Evolutionary conservation across 1,284 basidiomycete genomes (phyloP).

Genomic region (Athelia psychrophila): DNA sequence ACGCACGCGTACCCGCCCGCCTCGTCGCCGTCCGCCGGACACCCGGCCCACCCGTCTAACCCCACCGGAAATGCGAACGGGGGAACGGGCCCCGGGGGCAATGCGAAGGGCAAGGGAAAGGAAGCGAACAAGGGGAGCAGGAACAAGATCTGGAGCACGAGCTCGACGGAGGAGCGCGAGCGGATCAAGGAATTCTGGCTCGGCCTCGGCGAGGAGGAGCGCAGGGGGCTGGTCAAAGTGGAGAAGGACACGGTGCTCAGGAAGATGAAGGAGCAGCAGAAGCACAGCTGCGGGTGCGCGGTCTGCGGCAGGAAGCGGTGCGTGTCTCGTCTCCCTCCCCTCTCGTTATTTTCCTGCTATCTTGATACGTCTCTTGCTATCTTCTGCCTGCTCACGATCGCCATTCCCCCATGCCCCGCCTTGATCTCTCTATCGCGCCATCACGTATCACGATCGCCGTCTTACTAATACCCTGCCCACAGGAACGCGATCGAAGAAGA

Average conservation of each 20-base stretch:
- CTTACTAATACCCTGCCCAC: conserved; percentile 19
- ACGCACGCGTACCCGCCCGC: conserved; percentile 28
- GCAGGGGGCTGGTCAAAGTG: conserved; percentile 88
- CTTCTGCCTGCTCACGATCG: too few species aligned
- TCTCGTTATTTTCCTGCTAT: conserved; percentile 17
- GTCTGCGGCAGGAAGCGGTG: conserved; percentile 96
- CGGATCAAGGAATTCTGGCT: conserved; percentile 99
- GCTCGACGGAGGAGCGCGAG: conserved; percentile 89
- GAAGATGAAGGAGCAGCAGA: conserved; percentile 99
- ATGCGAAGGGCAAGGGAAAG: conserved; percentile 19
- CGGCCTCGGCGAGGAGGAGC: conserved; percentile 83
- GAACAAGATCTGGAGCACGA: conserved; percentile 89
- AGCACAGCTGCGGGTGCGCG: conserved; percentile 92
- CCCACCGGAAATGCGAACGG: conserved; percentile 62
- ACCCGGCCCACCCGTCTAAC: conserved; percentile 56
- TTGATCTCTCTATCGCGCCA: too few species aligned
- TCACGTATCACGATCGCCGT: too few species aligned
- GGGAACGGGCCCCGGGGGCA: conserved; percentile 43
- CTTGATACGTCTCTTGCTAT: too few species aligned
- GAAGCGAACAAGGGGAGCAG: conserved; percentile 20
- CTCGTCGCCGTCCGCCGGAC: conserved; percentile 58
- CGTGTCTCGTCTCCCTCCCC: conserved; percentile 35
- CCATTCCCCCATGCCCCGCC: background rate
- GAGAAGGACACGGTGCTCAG: conserved; percentile 96
- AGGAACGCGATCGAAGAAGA: conserved; percentile 98